phyloP scores from a whole-genome alignment of 345 rosid genomes.

The Brassica rapa region DNA sequence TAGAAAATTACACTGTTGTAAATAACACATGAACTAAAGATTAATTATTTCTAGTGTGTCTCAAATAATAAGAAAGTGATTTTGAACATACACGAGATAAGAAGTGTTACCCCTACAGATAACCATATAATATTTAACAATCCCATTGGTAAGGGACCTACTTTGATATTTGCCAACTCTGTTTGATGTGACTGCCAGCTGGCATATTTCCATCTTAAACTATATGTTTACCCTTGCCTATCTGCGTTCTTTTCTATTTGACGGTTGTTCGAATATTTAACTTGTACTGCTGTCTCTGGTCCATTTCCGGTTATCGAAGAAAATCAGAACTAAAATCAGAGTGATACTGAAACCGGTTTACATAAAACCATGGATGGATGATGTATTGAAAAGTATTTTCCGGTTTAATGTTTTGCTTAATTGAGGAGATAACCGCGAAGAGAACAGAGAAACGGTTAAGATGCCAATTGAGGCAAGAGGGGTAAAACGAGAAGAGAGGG shows the following conservation, averaged over 20 bases:
- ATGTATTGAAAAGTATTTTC: not conserved
- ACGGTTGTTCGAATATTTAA: not conserved
- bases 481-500: not conserved
- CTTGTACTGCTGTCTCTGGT: constrained; percentile 1
- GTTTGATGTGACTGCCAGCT: constrained; percentile 43
- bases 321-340: not conserved
- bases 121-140: constrained; percentile 36
- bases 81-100: not conserved
- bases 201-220: constrained; percentile 4
- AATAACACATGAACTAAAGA: no score
- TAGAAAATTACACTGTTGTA: no score
- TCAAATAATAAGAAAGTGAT: no score
- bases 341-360: not conserved
- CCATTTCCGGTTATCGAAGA: not conserved
- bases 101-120: constrained; percentile 36
- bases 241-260: not conserved
- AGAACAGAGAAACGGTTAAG: constrained; percentile 28
- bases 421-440: no score
- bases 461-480: constrained; percentile 32
- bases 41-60: no score
- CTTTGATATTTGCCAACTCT: constrained; percentile 34
- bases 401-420: constrained; percentile 1
- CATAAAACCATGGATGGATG: not conserved
- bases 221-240: constrained; percentile 7
- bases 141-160: constrained; percentile 33